phyloP scores from a whole-genome alignment of 768 basidiomycete genomes.

The Collybia mongolica region DNA sequence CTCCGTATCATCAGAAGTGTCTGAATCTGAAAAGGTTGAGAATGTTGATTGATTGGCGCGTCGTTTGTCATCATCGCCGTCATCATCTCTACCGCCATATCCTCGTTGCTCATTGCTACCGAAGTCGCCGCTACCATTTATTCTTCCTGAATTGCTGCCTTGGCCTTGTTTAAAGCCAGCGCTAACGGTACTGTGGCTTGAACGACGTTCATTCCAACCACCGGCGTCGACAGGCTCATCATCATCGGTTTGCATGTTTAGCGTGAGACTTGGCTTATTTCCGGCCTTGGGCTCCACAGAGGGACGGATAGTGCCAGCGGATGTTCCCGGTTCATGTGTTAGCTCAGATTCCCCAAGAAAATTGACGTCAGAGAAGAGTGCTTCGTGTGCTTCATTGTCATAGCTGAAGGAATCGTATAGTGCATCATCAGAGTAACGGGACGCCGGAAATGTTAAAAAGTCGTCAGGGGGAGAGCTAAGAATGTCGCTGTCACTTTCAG shows the following conservation, averaged over 20 bases:
- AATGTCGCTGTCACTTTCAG: slow-evolving; percentile 25
- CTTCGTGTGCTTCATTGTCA: slow-evolving; percentile 1
- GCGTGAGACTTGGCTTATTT: slow-evolving; percentile 4
- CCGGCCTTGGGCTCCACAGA: slow-evolving; percentile 13
- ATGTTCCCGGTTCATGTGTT: slow-evolving; percentile 41
- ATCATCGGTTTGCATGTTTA: slow-evolving; percentile 8
- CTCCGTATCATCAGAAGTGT: slow-evolving; percentile 41
- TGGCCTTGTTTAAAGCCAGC: slow-evolving; percentile 11
- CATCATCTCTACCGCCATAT: slow-evolving; percentile 35
- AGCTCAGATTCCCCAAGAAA: slow-evolving; percentile 17
- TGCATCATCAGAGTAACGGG: slow-evolving; percentile 16
- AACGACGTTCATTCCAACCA: slow-evolving; percentile 19
- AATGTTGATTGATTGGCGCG: slow-evolving; percentile 25
- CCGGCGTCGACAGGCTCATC: slow-evolving; percentile 22
- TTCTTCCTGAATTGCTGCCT: slow-evolving; percentile 14
- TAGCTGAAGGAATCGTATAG: slow-evolving; percentile 17
- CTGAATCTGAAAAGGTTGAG: slow-evolving; percentile 31
- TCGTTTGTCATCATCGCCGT: slow-evolving; percentile 20
- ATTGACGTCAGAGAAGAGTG: slow-evolving; percentile 11
- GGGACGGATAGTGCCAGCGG: slow-evolving; percentile 41
- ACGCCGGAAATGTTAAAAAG: slow-evolving; percentile 18
- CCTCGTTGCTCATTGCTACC: slow-evolving; percentile 24
- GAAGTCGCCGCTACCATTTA: slow-evolving; percentile 17
- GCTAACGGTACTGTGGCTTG: slow-evolving; percentile 5
- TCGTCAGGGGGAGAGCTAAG: slow-evolving; percentile 23